Evolutionary conservation across 179 eudicot genomes (phyloP), one percentile per base, ranked within the genome.

Genomic region (Spergularia azorica): DNA sequence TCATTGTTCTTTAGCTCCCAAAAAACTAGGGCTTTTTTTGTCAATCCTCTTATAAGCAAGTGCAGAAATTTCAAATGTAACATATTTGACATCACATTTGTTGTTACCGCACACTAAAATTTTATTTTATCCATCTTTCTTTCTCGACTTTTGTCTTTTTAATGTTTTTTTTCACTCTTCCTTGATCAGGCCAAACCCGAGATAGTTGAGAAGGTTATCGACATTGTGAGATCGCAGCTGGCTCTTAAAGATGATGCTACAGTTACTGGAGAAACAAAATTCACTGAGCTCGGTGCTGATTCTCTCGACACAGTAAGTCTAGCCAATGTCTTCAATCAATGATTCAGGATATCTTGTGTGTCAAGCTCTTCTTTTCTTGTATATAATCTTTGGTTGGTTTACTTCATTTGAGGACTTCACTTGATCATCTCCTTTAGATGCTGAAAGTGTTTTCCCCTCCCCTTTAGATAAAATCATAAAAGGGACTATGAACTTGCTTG

Each of bases 231-330:
- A 74, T 16, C 76, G 63, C 88, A 85, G 73, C 63, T 85, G 32
- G 86, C 84, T 46, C 38, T 85, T 64, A 38, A 77, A 1, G 71
- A 80, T 0, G 83, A 46, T 11, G 17, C 70, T 26, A n/a, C 11
- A 20, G 82, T 85, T 39, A 71, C 76, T 0, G 80, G 86, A 26
- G 88, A 80, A 46, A 75, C 88, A 10, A 85, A 77, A 43, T 85
- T 85, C 57, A 0, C 70, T 13, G 82, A 79, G 9, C 78, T 85
- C 17, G 88, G 88, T 50, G 88, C 88, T 67, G 88, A 85, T 80
- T 85, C 88, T 67, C 75, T 85, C 11, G 88, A 85, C 80, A 85
- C 88, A 2, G 88, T 85, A 78, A 77, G 87, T 75, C n/a, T 54
- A 18, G 11, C 21, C 8, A 51, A 26, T 0, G 32, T 26, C 32